Evolutionary conservation across 1,284 basidiomycete species (phyloP).

Genomic region (Fomitopsis schrenkii): DNA sequence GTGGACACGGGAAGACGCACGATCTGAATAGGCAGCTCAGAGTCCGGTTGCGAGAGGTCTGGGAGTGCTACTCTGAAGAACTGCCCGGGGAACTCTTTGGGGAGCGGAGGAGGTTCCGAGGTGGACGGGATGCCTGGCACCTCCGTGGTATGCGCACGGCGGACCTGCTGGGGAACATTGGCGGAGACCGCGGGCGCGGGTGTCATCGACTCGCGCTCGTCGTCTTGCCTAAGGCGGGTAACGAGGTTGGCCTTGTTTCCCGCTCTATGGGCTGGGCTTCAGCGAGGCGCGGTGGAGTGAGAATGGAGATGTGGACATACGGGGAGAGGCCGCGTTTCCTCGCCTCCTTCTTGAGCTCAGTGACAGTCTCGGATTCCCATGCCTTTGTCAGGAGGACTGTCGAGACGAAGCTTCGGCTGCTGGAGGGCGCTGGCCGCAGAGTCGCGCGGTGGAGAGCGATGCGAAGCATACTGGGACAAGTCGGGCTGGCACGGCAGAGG

Average conservation of each 20-base stretch:
- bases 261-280: constrained; percentile 32
- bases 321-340: constrained; percentile 60
- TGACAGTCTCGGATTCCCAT: constrained; percentile 61
- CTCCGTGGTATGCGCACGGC: constrained; percentile 33
- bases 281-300: not conserved
- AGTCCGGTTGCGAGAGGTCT: constrained; percentile 40
- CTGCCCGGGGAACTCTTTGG: constrained; percentile 22
- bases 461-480: constrained; percentile 32
- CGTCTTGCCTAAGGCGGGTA: constrained; percentile 48
- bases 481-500: not conserved
- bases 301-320: constrained; percentile 44
- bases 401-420: constrained; percentile 47
- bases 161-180: constrained; percentile 17
- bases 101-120: constrained; percentile 16
- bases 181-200: constrained; percentile 15
- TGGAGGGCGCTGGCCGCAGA: constrained; percentile 14
- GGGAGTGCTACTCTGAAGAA: constrained; percentile 55
- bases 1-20: constrained; percentile 39
- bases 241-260: constrained; percentile 59
- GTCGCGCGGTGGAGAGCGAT: constrained; percentile 23
- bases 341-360: constrained; percentile 60
- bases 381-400: constrained; percentile 62
- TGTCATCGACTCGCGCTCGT: constrained; percentile 27
- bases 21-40: constrained; percentile 48
- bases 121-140: constrained; percentile 26